Evolutionary conservation across 345 rosid species (phyloP), one percentile per base, ranked within the genome.

Genomic region (Populus tremula): DNA sequence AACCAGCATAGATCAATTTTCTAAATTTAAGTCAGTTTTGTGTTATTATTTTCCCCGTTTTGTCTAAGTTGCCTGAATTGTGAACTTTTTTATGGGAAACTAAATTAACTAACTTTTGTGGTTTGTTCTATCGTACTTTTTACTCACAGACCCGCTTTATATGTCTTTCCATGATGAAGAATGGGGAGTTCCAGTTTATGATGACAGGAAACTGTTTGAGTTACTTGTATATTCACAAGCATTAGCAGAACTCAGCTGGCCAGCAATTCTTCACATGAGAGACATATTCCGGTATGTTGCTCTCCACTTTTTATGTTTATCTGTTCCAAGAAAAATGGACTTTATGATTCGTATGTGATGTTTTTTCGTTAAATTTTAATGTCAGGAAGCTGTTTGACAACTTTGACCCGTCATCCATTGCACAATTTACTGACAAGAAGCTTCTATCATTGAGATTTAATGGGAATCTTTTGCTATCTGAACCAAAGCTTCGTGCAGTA

Each of bases 201-300:
- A 95, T 21, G 97, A 95, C 81, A 77, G 62, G 73, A 95, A 86
- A 82, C 86, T 95, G 79, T 90, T 95, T 73, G 99, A 93, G 85
- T 84, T 91, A 4, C 96, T 91, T 59, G 97, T 93, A 13, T 91
- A 87, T 85, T 93, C 98, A n/a, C 97, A 90, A 83, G 97, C 99
- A n/a, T 82, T 93, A 74, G 97, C 97, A 66, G 99, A 95, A 85
- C 86, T 91, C 75, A 91, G 91, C 83, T 95, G 99, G 97, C 94
- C 90, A 47, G 82, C 89, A n/a, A 90, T 95, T 56, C 90, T 95
- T 54, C 85, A 70, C 41, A 86, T 84, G 88, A 87, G 93, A 85
- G 87, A 88, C 1, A 64, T 83, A 76, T 91, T 93, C 83, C 89
- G 98, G 99, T 90, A 78, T 63, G 63, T 49, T 23, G 63, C 25